phyloP scores from a whole-genome alignment of 2,329 filamentous ascomycete genomes.

The Stachybotrys echinatus region DNA sequence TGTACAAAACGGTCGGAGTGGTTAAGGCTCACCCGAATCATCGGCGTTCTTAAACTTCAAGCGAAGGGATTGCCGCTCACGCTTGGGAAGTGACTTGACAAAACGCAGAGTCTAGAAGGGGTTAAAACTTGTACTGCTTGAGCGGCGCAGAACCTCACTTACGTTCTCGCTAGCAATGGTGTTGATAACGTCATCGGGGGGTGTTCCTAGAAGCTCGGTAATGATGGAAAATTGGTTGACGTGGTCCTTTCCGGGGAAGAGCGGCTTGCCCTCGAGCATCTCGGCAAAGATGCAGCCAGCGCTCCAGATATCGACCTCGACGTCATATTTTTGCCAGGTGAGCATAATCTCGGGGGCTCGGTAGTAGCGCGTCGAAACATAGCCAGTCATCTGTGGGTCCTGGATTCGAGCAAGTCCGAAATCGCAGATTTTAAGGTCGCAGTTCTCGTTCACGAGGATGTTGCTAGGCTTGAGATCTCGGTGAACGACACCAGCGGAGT shows the following conservation, averaged over 20 bases:
- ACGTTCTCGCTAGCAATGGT: slow-evolving; percentile 98
- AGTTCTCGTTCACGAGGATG: slow-evolving; percentile 99
- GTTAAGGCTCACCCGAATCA: slow-evolving; percentile 56
- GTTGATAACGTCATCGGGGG: slow-evolving; percentile 96
- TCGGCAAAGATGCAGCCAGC: slow-evolving; percentile 98
- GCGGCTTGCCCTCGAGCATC: slow-evolving; percentile 96
- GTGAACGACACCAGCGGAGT: slow-evolving; percentile 96
- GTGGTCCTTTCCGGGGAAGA: slow-evolving; percentile 98
- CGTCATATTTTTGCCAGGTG: slow-evolving; percentile 99
- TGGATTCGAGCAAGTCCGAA: slow-evolving; percentile 97
- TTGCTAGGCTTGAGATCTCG: slow-evolving; percentile 98
- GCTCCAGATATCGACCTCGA: slow-evolving; percentile 99
- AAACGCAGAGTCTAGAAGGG: slow-evolving; percentile 76
- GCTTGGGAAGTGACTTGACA: slow-evolving; percentile 93
- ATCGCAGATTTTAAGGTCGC: slow-evolving; percentile 98
- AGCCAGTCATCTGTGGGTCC: slow-evolving; percentile 98
- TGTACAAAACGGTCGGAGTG: background rate
- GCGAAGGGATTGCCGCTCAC: slow-evolving; percentile 78
- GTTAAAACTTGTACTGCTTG: slow-evolving; percentile 13
- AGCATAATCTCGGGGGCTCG: slow-evolving; percentile 99
- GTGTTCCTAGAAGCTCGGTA: slow-evolving; percentile 91
- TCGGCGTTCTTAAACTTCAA: slow-evolving; percentile 97
- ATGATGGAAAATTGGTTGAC: slow-evolving; percentile 99
- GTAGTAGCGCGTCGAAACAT: slow-evolving; percentile 98
- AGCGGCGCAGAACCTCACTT: slow-evolving; percentile 27